Conservation (phyloP, 768 basidiomycete species). For the Saitozyma podzolica region DNA sequence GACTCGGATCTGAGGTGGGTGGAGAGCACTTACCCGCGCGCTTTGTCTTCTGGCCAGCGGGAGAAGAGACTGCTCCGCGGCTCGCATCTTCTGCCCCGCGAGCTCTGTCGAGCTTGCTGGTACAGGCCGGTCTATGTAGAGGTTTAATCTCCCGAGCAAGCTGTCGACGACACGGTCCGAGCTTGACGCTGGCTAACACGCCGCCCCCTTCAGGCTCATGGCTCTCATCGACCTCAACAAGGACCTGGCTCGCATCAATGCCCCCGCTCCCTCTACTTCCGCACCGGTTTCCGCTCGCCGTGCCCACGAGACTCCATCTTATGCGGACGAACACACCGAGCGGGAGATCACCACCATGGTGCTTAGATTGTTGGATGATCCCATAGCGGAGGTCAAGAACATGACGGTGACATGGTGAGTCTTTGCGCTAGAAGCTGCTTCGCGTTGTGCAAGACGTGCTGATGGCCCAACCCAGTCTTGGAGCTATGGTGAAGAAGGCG, state of each 20-base stretch:
- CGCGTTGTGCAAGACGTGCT: not conserved
- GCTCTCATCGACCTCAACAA: slow-evolving; percentile 90
- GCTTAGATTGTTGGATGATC: slow-evolving; percentile 74
- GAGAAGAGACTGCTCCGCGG: no score
- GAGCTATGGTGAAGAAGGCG: slow-evolving; percentile 85
- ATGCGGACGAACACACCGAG: slow-evolving; percentile 82
- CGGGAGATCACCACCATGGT: slow-evolving; percentile 80
- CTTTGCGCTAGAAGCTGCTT: no score
- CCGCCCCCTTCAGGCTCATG: slow-evolving; percentile 70
- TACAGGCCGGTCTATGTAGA: no score
- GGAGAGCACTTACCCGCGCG: no score
- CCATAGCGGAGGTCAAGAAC: slow-evolving; percentile 97
- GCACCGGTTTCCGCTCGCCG: slow-evolving; percentile 13
- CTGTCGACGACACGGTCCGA: no score
- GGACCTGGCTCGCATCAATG: slow-evolving; percentile 77
- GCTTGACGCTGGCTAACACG: slow-evolving; percentile 1
- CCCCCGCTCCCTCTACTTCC: slow-evolving; percentile 23
- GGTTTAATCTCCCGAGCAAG: no score
- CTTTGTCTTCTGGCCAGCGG: no score
- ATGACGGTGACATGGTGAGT: slow-evolving; percentile 90
- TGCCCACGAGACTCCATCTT: slow-evolving; percentile 54
- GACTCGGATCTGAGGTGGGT: slow-evolving; percentile 44
- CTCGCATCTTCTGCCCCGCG: no score
- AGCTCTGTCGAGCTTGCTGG: no score
- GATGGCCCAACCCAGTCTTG: slow-evolving; percentile 62